A percentile compares a stretch with the other conserved stretches of the same genome.
phyloP scores from a whole-genome alignment of 345 rosid species.

The Cochlearia excelsa region DNA sequence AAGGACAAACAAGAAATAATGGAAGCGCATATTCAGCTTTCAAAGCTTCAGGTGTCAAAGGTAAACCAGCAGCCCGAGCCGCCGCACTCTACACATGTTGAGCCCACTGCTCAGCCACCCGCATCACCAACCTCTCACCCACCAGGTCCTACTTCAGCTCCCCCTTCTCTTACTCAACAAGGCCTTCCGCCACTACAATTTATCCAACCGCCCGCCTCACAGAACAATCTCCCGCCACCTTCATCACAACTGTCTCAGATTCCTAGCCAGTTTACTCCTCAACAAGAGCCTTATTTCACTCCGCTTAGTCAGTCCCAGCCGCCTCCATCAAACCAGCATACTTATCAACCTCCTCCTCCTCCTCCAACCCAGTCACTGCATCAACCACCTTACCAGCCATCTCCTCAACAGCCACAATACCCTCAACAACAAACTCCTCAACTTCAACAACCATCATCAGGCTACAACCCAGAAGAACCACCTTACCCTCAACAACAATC shows the following conservation, averaged over 20 bases:
- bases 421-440: slow-evolving; percentile 58
- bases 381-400: slow-evolving; percentile 59
- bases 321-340: slow-evolving; percentile 47
- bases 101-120: slow-evolving; percentile 53
- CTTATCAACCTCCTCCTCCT: slow-evolving; percentile 58
- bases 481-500: slow-evolving; percentile 47
- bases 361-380: slow-evolving; percentile 55
- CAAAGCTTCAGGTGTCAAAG: slow-evolving; percentile 58
- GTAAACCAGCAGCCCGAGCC: slow-evolving; percentile 47
- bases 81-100: slow-evolving; percentile 43
- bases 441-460: slow-evolving; percentile 48
- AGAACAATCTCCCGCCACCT: slow-evolving; percentile 50
- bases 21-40: slow-evolving; percentile 64
- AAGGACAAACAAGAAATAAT: slow-evolving; percentile 75
- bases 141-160: slow-evolving; percentile 39
- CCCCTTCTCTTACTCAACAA: slow-evolving; percentile 47
- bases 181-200: slow-evolving; percentile 43
- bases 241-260: slow-evolving; percentile 51
- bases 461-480: slow-evolving; percentile 62
- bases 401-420: slow-evolving; percentile 61
- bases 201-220: slow-evolving; percentile 39
- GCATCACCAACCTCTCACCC: slow-evolving; percentile 31
- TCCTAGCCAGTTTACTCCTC: slow-evolving; percentile 67
- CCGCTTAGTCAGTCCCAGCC: slow-evolving; percentile 63
- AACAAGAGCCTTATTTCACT: slow-evolving; percentile 60